Conservation (phyloP, 495 filamentous ascomycete genomes). For the Neurospora sp. region DNA sequence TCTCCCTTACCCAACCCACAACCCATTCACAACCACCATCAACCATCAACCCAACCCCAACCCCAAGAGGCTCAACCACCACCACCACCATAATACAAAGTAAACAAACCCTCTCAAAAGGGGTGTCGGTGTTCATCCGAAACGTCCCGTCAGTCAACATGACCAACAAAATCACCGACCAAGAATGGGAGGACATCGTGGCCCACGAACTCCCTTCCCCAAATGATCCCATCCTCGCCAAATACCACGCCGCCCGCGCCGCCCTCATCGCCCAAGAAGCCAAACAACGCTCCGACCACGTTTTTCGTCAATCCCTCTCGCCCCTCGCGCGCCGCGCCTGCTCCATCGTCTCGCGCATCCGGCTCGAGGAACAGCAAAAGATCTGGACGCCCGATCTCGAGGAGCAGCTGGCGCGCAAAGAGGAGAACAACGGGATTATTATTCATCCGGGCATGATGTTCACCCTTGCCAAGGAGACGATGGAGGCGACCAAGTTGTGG, state of each 20-base stretch:
- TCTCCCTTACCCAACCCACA: not conserved
- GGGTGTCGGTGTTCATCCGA: not conserved
- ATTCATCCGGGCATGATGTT: slow-evolving; percentile 87
- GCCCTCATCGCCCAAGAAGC: slow-evolving; percentile 72
- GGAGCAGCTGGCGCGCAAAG: slow-evolving; percentile 43
- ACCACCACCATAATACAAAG: not conserved
- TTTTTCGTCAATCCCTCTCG: slow-evolving; percentile 38
- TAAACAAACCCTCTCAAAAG: not conserved
- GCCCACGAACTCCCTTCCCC: slow-evolving; percentile 41
- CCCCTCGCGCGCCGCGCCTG: slow-evolving; percentile 55
- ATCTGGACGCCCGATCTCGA: slow-evolving; percentile 61
- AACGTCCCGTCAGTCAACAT: not conserved
- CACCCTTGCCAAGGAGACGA: slow-evolving; percentile 60
- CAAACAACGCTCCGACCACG: slow-evolving; percentile 53
- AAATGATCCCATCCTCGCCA: slow-evolving; percentile 63
- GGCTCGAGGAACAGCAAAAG: slow-evolving; percentile 58
- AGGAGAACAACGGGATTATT: slow-evolving; percentile 41
- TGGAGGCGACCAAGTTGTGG: slow-evolving; percentile 79
- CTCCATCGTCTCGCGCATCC: slow-evolving; percentile 67
- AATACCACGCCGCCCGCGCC: slow-evolving; percentile 67
- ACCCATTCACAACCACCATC: too few relatives aligned
- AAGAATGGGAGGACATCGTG: slow-evolving; percentile 44
- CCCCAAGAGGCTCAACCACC: not conserved
- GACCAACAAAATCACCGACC: slow-evolving; percentile 26
- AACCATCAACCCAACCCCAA: not conserved